These are phyloP conservation scores for Trichoderma breve DNA, from an alignment of 2,329 filamentous ascomycete species.

Conservation along the genomic window DNA sequence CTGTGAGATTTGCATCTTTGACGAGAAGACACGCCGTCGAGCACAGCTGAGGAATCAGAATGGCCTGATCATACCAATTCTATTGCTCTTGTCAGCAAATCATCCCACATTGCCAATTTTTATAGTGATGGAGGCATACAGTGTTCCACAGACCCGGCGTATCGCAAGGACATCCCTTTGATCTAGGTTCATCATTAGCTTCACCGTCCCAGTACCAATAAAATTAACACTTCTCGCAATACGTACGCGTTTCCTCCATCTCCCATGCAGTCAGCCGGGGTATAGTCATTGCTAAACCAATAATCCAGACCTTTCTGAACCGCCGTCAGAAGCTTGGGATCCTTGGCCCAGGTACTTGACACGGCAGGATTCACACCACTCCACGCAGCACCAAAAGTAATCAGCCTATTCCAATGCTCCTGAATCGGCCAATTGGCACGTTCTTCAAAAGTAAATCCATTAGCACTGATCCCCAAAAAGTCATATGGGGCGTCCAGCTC, in stretches of 20 bases:
- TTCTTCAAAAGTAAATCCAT: slow-evolving; percentile 9
- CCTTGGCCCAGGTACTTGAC: slow-evolving; percentile 22
- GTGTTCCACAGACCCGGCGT: slow-evolving; percentile 27
- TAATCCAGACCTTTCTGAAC: slow-evolving; percentile 26
- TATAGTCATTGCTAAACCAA: slow-evolving; percentile 28
- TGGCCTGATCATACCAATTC: slow-evolving; percentile 29
- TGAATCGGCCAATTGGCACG: slow-evolving; percentile 29
- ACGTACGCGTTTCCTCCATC: slow-evolving; percentile 24
- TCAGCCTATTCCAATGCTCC: slow-evolving; percentile 27
- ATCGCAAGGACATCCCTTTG: slow-evolving; percentile 21
- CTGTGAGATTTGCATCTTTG: slow-evolving; percentile 23
- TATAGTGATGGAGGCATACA: background rate
- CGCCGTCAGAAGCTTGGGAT: slow-evolving; percentile 18
- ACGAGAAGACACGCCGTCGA: slow-evolving; percentile 25
- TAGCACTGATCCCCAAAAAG: background rate
- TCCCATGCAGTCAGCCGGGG: slow-evolving; percentile 24
- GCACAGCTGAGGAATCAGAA: slow-evolving; percentile 26
- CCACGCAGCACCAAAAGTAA: slow-evolving; percentile 28
- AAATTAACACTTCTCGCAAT: background rate
- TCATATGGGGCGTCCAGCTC: background rate
- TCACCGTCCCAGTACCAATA: background rate
- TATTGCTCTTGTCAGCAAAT: background rate
- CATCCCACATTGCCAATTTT: background rate
- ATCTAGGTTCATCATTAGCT: background rate
- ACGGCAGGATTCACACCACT: slow-evolving; percentile 25